phyloP scores from a whole-genome alignment of 306 rosid genomes.

The Hippophae tibetana region DNA sequence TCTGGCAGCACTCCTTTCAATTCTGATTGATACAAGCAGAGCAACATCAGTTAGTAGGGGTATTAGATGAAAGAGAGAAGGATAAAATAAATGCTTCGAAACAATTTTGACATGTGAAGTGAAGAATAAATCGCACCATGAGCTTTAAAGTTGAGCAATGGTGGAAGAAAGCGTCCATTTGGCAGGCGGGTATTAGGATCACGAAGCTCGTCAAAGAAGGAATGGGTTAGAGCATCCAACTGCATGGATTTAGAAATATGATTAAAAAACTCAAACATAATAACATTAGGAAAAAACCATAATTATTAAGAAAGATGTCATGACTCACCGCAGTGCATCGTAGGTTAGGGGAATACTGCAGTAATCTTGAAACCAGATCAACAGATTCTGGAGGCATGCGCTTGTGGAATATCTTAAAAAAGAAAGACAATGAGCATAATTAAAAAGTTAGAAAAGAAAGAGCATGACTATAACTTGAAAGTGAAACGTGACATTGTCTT shows the following conservation, averaged over 20 bases:
- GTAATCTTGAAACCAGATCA: too few species aligned
- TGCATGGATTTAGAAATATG: conserved; percentile 21
- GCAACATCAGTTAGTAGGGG: conserved; percentile 7
- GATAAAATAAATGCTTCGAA: background rate
- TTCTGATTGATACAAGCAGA: conserved; percentile 35
- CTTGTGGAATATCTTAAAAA: too few species aligned
- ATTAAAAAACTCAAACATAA: background rate
- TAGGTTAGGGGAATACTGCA: too few species aligned
- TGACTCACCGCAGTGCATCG: too few species aligned
- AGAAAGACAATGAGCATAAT: too few species aligned
- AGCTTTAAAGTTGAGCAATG: conserved; percentile 79
- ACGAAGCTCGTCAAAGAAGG: conserved; percentile 93
- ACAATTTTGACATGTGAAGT: background rate
- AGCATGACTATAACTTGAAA: too few species aligned
- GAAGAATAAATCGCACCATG: conserved; percentile 45
- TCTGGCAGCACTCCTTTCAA: conserved; percentile 74
- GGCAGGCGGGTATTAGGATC: conserved; percentile 77
- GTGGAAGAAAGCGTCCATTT: conserved; percentile 92
- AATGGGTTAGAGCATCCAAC: conserved; percentile 89
- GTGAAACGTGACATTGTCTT: too few species aligned
- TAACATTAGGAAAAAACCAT: background rate
- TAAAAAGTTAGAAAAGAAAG: too few species aligned
- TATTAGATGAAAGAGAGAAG: background rate
- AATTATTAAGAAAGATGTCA: too few species aligned
- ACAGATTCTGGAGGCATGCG: too few species aligned